Evolutionary conservation across 805 yeast genomes (phyloP), one percentile per base, ranked within the genome.

Genomic region (Candida dajiaensis): DNA sequence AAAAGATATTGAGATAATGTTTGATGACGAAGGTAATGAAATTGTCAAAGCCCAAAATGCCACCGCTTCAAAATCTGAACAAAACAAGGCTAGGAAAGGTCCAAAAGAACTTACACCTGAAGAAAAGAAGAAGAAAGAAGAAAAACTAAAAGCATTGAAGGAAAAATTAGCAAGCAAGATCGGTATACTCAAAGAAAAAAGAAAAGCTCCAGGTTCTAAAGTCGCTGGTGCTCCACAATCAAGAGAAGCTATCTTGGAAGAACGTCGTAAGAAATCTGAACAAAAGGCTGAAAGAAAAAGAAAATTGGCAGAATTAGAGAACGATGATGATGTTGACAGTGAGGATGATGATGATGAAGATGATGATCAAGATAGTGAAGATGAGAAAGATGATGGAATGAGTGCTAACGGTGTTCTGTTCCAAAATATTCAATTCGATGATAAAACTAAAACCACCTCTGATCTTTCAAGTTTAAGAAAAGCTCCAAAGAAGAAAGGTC

Each of bases 201-300:
- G 99, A 63, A 90, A 85, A 58, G 99, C 98, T 1, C 94, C 95
- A 1, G 98, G 98, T 2, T 70, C 90, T 1, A 83, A 80, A 40
- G 80, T 74, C 5, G 71, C 75, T 5, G 96, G 97, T 21, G 94
- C 96, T 0, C 89, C 90, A 15, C 76, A 81, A 49, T 86, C 92
- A 11, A 75, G 97, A 65, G 95, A 89, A 54, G 90, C 84, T 38
- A 81, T 86, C 43, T 67, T 87, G 45, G 81, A 76, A 33, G 85
- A 81, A 54, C 78, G 95, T 50, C 77, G 71, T 62, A 76, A 66
- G 43, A 69, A 64, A 52, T 55, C 57, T 36, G 65, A 62, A 45
- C 35, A 41, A 22, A 72, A 70, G 57, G 67, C 63, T 41, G 58
- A 57, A 49, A 58, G 50, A 44, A 73, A 71, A 58, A 63, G 73